A percentile compares a stretch with the other conserved stretches of the same genome.
These are phyloP conservation scores for Saxispiralis lemnorum DNA, from an alignment of 495 filamentous ascomycete genomes.

Conservation along the genomic window DNA sequence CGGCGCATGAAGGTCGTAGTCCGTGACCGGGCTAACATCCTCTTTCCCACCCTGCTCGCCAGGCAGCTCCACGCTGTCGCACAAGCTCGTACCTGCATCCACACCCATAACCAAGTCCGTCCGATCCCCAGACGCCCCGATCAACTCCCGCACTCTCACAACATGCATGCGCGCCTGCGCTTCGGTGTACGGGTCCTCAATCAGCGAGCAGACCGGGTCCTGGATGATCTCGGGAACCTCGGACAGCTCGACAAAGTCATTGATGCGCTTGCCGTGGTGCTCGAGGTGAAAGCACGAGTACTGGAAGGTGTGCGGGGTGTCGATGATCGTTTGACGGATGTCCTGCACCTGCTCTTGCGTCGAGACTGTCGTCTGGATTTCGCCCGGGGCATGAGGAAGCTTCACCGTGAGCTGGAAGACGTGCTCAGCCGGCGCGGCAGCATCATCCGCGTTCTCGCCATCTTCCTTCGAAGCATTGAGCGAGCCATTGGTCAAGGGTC, in stretches of 20 bases:
- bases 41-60: constrained; percentile 4
- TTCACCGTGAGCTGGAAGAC: constrained; percentile 70
- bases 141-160: constrained; percentile 72
- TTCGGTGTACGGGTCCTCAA: constrained; percentile 95
- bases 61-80: constrained; percentile 45
- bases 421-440: constrained; percentile 6
- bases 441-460: constrained; percentile 6
- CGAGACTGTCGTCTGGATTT: constrained; percentile 80
- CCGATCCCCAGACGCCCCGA: constrained; percentile 77
- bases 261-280: constrained; percentile 65
- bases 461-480: constrained; percentile 4
- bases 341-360: constrained; percentile 93
- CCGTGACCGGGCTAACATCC: constrained; percentile 19
- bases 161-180: constrained; percentile 94
- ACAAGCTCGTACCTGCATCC: constrained; percentile 68
- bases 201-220: constrained; percentile 57
- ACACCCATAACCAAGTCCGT: constrained; percentile 79
- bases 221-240: constrained; percentile 65
- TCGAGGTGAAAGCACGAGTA: constrained; percentile 99
- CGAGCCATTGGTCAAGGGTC: constrained; percentile 4
- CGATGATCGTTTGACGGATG: constrained; percentile 88
- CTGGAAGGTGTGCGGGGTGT: constrained; percentile 80
- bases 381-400: constrained; percentile 61
- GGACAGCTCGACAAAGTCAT: constrained; percentile 86
- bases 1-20: constrained; percentile 58